These are phyloP conservation scores for Hyphodiscus hymeniophilus DNA, from an alignment of 495 filamentous ascomycete species.

Conservation along the genomic window DNA sequence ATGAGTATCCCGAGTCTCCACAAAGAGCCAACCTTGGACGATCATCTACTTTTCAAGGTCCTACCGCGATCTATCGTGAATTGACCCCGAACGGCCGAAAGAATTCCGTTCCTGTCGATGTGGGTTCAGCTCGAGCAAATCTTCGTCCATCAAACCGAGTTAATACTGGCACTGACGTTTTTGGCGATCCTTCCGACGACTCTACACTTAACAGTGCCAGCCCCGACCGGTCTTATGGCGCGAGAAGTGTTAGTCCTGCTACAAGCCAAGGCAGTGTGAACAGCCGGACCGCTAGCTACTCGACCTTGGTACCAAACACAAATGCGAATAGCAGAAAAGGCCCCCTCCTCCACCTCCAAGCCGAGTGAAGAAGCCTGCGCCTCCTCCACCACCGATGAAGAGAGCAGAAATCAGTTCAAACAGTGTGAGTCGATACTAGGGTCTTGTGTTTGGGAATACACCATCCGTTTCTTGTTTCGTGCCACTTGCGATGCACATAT, in stretches of 20 bases:
- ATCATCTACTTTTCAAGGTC: slow-evolving; percentile 22
- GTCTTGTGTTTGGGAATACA: too few relatives aligned
- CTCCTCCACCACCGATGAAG: slow-evolving; percentile 24
- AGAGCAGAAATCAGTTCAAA: slow-evolving; percentile 18
- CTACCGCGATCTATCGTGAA: slow-evolving; percentile 21
- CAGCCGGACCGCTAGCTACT: slow-evolving; percentile 16
- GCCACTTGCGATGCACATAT: too few relatives aligned
- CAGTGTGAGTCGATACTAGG: slow-evolving; percentile 13
- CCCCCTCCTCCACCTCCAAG: slow-evolving; percentile 23
- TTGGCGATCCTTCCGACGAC: slow-evolving; percentile 24
- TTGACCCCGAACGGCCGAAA: slow-evolving; percentile 13
- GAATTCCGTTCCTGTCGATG: slow-evolving; percentile 10
- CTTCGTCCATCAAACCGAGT: slow-evolving; percentile 20
- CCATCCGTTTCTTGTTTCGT: too few relatives aligned
- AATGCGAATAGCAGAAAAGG: slow-evolving; percentile 17
- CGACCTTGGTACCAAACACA: slow-evolving; percentile 4
- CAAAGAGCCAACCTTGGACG: slow-evolving; percentile 15
- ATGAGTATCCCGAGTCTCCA: slow-evolving; percentile 19
- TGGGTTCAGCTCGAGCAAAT: slow-evolving; percentile 11
- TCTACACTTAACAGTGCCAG: slow-evolving; percentile 22
- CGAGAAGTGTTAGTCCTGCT: slow-evolving; percentile 1
- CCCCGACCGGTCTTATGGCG: slow-evolving; percentile 20
- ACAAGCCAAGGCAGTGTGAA: slow-evolving; percentile 15
- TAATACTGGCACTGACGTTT: slow-evolving; percentile 21
- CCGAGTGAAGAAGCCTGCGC: slow-evolving; percentile 21